Conservation (phyloP, 164 flowering plant genomes). For the Macadamia tetraphylla region DNA sequence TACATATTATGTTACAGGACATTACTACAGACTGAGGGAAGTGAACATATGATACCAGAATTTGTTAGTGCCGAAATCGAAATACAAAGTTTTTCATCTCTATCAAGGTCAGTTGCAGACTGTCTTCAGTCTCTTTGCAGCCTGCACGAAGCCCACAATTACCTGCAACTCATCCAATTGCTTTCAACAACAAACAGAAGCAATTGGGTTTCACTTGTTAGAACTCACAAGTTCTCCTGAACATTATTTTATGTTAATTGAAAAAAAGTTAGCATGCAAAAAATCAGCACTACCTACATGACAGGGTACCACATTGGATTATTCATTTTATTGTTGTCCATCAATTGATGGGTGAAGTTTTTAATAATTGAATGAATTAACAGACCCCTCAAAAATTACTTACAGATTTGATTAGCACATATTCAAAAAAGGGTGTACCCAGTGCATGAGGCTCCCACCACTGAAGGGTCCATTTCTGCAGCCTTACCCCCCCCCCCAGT, state of each 20-base stretch:
- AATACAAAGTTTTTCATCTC: constrained; percentile 1
- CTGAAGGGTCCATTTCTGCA: too few species aligned
- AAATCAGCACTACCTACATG: too few species aligned
- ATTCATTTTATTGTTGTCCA: not conserved
- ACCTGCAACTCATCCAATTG: constrained; percentile 98
- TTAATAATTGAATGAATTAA: too few species aligned
- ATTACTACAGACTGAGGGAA: constrained; percentile 18
- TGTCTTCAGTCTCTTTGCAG: constrained; percentile 81
- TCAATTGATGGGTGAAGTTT: not conserved
- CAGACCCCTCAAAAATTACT: too few species aligned
- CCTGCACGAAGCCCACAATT: constrained; percentile 71
- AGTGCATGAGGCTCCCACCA: too few species aligned
- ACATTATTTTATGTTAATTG: too few species aligned
- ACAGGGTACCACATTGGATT: not conserved
- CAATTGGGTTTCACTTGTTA: constrained; percentile 15
- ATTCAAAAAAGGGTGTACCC: too few species aligned
- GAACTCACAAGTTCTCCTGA: not conserved
- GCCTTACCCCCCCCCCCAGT: too few species aligned
- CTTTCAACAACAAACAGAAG: constrained; percentile 32
- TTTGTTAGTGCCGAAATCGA: constrained; percentile 33
- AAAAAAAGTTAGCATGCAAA: too few species aligned
- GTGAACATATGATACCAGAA: constrained; percentile 17
- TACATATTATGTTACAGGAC: constrained; percentile 37
- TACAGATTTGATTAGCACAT: too few species aligned
- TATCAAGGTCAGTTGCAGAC: constrained; percentile 51